A percentile compares a stretch with the other conserved stretches of the same genome.
Conservation (phyloP, 371 early-diverging fungal species). For the Syncephalastrum sp. region DNA sequence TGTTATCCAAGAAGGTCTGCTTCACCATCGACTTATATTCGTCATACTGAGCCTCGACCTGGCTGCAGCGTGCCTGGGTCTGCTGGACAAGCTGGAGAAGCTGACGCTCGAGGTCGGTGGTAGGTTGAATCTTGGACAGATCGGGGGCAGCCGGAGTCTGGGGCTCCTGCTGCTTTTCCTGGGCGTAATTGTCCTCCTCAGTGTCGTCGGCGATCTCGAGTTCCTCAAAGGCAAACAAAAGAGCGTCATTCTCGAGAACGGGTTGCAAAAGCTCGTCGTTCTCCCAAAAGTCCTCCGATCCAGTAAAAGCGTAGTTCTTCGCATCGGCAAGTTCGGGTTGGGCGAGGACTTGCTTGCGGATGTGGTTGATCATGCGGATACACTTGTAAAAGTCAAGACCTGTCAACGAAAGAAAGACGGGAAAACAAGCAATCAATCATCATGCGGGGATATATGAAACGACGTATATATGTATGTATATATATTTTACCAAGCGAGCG, state of each 20-base stretch:
- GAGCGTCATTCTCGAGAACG: slow-evolving; percentile 77
- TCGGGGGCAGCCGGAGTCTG: slow-evolving; percentile 6
- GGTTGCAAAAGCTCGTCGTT: slow-evolving; percentile 80
- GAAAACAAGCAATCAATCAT: not conserved
- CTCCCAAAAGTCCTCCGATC: slow-evolving; percentile 59
- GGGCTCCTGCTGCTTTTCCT: slow-evolving; percentile 13
- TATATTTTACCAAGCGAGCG: slow-evolving; percentile 34
- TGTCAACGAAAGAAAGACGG: slow-evolving; percentile 7
- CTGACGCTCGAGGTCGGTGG: slow-evolving; percentile 58
- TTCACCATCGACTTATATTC: slow-evolving; percentile 72
- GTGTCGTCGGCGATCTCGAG: slow-evolving; percentile 56
- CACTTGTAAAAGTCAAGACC: slow-evolving; percentile 83
- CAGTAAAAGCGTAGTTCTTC: slow-evolving; percentile 31
- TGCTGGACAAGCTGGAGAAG: slow-evolving; percentile 50
- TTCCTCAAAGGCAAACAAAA: slow-evolving; percentile 75
- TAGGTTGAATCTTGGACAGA: slow-evolving; percentile 26
- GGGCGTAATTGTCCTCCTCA: slow-evolving; percentile 18
- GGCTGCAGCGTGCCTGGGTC: slow-evolving; percentile 47
- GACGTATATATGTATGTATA: too few relatives aligned
- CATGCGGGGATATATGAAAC: slow-evolving; percentile 6
- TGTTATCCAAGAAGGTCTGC: slow-evolving; percentile 65
- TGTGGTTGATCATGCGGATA: slow-evolving; percentile 84
- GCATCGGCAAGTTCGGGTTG: slow-evolving; percentile 21
- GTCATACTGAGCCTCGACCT: slow-evolving; percentile 59
- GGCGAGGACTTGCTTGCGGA: slow-evolving; percentile 51